A percentile compares a stretch with the other conserved stretches of the same genome.
phyloP scores from a whole-genome alignment of 306 rosid genomes.

The Fragaria nilgerrensis region DNA sequence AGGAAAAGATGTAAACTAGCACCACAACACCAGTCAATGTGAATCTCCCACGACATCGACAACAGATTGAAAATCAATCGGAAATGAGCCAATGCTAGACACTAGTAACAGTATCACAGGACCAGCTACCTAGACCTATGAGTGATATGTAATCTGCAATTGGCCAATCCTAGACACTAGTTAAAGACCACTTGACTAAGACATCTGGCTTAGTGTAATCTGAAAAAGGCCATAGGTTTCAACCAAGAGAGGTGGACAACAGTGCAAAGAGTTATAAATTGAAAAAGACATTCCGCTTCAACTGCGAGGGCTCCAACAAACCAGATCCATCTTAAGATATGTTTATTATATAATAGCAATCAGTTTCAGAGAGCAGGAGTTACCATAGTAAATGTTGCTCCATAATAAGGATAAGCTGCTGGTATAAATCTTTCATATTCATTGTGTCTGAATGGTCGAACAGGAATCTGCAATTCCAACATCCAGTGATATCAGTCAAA shows the following conservation, averaged over 20 bases:
- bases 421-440: slow-evolving; percentile 97
- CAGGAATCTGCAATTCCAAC: slow-evolving; percentile 76
- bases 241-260: background rate
- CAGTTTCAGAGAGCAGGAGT: slow-evolving; percentile 1
- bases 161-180: background rate
- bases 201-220: background rate
- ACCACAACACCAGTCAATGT: background rate
- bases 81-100: background rate
- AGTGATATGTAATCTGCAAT: background rate
- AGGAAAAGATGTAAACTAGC: background rate
- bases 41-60: background rate
- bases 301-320: background rate
- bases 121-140: background rate
- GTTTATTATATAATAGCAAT: background rate
- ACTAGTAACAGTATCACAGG: background rate
- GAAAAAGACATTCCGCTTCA: background rate
- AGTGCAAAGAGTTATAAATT: background rate
- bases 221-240: background rate
- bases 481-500: slow-evolving; percentile 15
- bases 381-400: slow-evolving; percentile 93
- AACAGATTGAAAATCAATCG: background rate
- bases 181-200: background rate
- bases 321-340: background rate
- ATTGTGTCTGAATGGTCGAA: slow-evolving; percentile 89
- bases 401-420: slow-evolving; percentile 93